phyloP scores from a whole-genome alignment of 345 rosid genomes.

The Hibiscus tridactylites region DNA sequence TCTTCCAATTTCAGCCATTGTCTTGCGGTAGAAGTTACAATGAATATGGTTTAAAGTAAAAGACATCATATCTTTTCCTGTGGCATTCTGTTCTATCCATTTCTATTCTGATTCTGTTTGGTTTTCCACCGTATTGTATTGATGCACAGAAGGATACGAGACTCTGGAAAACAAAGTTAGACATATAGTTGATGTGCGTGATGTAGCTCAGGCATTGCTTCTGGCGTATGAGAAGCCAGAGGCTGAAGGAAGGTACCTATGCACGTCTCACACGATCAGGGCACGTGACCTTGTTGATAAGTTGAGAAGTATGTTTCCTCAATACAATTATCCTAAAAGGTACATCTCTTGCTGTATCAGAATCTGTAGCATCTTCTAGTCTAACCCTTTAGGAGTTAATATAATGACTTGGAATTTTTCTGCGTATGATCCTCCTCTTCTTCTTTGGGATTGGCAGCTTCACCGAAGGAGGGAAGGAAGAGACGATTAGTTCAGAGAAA shows the following conservation, averaged over 20 bases:
- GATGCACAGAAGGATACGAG: slow-evolving; percentile 2
- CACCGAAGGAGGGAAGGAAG: slow-evolving; percentile 16
- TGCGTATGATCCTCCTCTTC: background rate
- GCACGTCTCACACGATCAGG: slow-evolving; percentile 22
- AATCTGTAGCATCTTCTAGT: background rate
- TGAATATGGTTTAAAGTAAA: background rate
- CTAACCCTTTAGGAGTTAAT: background rate
- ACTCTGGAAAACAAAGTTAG: background rate
- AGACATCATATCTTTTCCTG: background rate
- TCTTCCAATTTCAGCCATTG: background rate
- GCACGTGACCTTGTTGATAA: slow-evolving; percentile 22
- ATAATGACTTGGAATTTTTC: background rate
- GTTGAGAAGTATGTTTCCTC: slow-evolving; percentile 39
- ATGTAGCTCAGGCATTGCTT: slow-evolving; percentile 38
- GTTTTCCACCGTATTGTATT: background rate
- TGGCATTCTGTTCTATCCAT: background rate
- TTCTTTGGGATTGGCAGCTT: slow-evolving; percentile 27
- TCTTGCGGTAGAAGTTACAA: background rate
- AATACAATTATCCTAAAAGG: slow-evolving; percentile 37
- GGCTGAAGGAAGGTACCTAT: slow-evolving; percentile 45
- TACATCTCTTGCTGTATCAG: background rate
- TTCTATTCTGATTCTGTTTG: background rate
- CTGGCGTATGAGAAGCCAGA: slow-evolving; percentile 38
- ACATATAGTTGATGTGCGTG: slow-evolving; percentile 30
- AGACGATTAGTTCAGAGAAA: slow-evolving; percentile 30